Percentiles rank a stretch among this genome's conserved stretches.
phyloP scores from a whole-genome alignment of 805 yeast species.

The Zygosaccharomyces lentus region DNA sequence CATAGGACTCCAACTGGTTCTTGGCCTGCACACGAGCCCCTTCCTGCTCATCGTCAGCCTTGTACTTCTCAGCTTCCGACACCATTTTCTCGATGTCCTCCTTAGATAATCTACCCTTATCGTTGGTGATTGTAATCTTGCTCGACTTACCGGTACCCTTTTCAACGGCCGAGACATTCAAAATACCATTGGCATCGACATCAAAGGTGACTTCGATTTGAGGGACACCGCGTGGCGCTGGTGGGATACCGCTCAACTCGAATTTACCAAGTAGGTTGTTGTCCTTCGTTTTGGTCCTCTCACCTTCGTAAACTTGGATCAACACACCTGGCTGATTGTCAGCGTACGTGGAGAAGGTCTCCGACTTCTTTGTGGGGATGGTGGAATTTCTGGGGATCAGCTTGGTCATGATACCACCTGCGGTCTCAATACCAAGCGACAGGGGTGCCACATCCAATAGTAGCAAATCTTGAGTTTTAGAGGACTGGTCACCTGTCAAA shows the following conservation, averaged over 20 bases:
- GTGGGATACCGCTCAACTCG: constrained; percentile 94
- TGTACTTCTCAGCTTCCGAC: constrained; percentile 93
- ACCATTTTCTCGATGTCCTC: constrained; percentile 98
- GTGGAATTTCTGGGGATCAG: constrained; percentile 96
- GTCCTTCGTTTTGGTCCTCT: constrained; percentile 93
- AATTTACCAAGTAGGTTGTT: constrained; percentile 96
- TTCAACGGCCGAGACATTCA: constrained; percentile 93
- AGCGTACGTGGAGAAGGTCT: constrained; percentile 93
- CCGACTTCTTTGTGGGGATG: constrained; percentile 96
- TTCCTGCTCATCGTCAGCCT: constrained; percentile 95
- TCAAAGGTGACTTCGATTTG: constrained; percentile 97
- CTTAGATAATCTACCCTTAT: constrained; percentile 96
- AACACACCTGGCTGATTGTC: constrained; percentile 99
- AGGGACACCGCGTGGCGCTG: constrained; percentile 98
- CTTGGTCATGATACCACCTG: constrained; percentile 99
- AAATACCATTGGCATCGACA: constrained; percentile 94
- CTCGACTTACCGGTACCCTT: constrained; percentile 98
- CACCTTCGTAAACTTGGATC: constrained; percentile 97
- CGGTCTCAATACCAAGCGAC: constrained; percentile 96
- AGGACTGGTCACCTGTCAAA: constrained; percentile 91
- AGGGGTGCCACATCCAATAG: constrained; percentile 96
- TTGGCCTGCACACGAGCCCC: constrained; percentile 88
- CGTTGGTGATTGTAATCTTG: constrained; percentile 97
- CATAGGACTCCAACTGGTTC: constrained; percentile 93
- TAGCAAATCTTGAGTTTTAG: constrained; percentile 92